Conservation (phyloP, 495 filamentous ascomycete species). For the Hypoxylon fuscum region DNA sequence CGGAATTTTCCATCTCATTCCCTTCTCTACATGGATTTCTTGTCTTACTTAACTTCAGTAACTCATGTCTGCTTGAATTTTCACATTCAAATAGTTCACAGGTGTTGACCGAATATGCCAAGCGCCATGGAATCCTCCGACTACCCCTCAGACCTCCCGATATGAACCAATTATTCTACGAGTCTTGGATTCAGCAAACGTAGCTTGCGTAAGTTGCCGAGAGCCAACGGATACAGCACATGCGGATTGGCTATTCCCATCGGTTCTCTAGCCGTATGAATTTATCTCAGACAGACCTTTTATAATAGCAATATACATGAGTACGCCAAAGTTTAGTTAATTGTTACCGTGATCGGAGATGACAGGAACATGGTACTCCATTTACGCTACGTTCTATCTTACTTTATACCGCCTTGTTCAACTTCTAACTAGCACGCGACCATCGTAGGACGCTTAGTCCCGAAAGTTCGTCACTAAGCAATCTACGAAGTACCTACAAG, state of each 20-base stretch:
- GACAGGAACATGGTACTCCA: neutral
- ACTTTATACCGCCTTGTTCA: neutral
- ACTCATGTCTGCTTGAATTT: too few species aligned
- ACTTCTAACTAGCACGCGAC: conserved; percentile 11
- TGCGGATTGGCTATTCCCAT: too few species aligned
- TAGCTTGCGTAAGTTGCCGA: conserved; percentile 11
- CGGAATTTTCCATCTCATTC: too few species aligned
- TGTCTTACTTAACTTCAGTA: too few species aligned
- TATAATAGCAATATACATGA: too few species aligned
- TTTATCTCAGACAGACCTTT: too few species aligned
- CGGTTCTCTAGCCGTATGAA: too few species aligned
- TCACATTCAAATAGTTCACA: too few species aligned
- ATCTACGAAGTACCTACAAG: conserved; percentile 6
- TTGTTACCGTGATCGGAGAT: neutral
- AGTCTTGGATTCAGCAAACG: conserved; percentile 6
- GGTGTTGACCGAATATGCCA: neutral
- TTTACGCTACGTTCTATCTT: too few species aligned
- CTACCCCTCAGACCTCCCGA: neutral
- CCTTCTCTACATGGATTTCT: too few species aligned
- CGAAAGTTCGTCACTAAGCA: conserved; percentile 23
- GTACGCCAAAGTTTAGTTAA: too few species aligned
- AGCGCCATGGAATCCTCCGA: neutral
- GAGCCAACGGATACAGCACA: conserved; percentile 13
- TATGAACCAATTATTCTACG: conserved; percentile 8
- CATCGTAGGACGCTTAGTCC: conserved; percentile 8